A percentile compares a stretch with the other conserved stretches of the same genome.
Conservation (phyloP, 495 filamentous ascomycete genomes). For the Pyrenopolyporus hunteri region DNA sequence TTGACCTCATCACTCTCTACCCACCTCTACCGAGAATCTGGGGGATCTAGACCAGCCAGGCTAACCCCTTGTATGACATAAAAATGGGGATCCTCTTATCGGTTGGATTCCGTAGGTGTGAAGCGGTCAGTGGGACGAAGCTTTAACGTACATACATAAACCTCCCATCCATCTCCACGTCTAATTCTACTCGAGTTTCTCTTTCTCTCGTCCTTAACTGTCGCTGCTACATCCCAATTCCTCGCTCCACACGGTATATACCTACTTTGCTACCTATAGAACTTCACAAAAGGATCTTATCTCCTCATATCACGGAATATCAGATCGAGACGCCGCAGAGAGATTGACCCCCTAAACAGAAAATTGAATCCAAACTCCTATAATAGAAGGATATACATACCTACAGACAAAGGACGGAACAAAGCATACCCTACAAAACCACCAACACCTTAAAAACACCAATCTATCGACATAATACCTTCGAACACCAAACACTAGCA, state of each 20-base stretch:
- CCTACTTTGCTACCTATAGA: no score
- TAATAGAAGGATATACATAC: no score
- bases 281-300: no score
- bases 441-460: no score
- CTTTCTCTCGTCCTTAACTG: neutral
- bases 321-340: no score
- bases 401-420: no score
- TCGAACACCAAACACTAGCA: neutral
- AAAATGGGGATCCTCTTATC: slow-evolving; percentile 28
- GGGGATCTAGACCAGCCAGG: slow-evolving; percentile 25
- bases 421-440: no score
- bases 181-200: neutral
- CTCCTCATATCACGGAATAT: no score
- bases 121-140: slow-evolving; percentile 21
- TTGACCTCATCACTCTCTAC: slow-evolving; percentile 28
- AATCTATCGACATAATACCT: neutral
- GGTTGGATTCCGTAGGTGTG: slow-evolving; percentile 4
- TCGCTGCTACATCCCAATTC: neutral
- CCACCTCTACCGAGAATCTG: slow-evolving; percentile 25
- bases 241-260: no score
- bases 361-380: no score
- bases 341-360: no score
- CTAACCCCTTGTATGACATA: slow-evolving; percentile 33
- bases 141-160: slow-evolving; percentile 19
- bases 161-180: neutral